Evolutionary conservation across 2,329 filamentous ascomycete genomes (phyloP).

Genomic region (Neurospora sp.): DNA sequence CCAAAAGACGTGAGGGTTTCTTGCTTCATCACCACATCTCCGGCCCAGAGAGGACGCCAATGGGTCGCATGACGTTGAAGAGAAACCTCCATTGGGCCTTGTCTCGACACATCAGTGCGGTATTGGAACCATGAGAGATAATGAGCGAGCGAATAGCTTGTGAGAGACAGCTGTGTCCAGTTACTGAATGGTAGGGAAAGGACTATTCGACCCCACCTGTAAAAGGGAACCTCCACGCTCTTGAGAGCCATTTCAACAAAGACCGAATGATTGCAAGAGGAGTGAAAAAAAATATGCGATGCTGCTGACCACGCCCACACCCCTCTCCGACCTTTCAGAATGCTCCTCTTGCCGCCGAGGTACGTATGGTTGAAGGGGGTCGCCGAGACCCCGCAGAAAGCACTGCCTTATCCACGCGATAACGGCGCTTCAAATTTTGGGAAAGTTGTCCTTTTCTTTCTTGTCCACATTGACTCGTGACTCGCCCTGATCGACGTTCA

Average conservation of each 20-base stretch:
- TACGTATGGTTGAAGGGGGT: conserved; percentile 2
- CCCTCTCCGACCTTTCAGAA: conserved; percentile 30
- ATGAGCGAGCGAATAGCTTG: background rate
- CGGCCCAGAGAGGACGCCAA: background rate
- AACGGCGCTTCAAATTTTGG: background rate
- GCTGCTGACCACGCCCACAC: background rate
- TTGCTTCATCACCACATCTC: background rate
- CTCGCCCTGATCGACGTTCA: background rate
- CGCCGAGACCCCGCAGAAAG: background rate
- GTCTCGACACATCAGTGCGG: background rate
- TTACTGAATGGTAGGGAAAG: background rate
- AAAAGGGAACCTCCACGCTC: background rate
- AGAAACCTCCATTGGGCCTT: background rate
- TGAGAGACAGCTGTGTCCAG: background rate
- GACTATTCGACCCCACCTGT: background rate
- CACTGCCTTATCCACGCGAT: background rate
- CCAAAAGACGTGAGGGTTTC: background rate
- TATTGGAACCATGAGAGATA: background rate
- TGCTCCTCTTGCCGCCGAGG: conserved; percentile 32
- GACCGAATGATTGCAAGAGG: background rate
- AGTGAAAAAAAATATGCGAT: background rate
- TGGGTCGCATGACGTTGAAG: background rate
- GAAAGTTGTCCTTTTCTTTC: background rate
- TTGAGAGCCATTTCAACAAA: background rate
- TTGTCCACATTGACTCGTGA: background rate